Evolutionary conservation across 2,329 filamentous ascomycete species (phyloP).

Genomic region (Teratosphaeria destructans): DNA sequence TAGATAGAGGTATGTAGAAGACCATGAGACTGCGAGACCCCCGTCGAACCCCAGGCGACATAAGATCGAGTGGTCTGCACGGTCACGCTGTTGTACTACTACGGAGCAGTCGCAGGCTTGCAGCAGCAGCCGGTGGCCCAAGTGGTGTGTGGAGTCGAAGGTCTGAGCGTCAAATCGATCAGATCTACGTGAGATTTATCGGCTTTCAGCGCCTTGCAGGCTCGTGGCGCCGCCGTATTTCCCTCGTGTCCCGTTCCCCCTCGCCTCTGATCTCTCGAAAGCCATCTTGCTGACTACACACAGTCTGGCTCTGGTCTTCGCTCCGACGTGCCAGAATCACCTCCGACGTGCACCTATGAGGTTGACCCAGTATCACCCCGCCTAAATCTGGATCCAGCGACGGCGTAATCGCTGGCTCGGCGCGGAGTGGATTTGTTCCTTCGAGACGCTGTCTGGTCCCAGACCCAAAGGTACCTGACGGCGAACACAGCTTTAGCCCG

Average conservation of each 20-base stretch:
- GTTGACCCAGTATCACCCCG: not conserved
- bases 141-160: not conserved
- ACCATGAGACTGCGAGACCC: not conserved
- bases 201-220: not conserved
- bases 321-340: not conserved
- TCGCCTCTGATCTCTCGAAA: not conserved
- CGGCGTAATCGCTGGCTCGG: not conserved
- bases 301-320: not conserved
- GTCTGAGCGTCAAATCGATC: not conserved
- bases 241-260: not conserved
- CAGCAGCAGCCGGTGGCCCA: not conserved
- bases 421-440: not conserved
- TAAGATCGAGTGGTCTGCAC: not conserved
- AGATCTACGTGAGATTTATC: not conserved
- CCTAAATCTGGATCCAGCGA: not conserved
- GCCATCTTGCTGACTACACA: not conserved
- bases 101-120: not conserved
- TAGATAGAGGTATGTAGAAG: not conserved
- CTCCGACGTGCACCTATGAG: not conserved
- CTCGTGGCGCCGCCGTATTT: not conserved
- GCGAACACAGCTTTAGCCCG: not conserved
- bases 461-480: not conserved
- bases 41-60: not conserved
- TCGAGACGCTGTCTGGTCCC: not conserved
- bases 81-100: not conserved